Evolutionary conservation across 306 rosid species (phyloP), one percentile per base, ranked within the genome.

Genomic region (Herpetospermum pedunculosum): DNA sequence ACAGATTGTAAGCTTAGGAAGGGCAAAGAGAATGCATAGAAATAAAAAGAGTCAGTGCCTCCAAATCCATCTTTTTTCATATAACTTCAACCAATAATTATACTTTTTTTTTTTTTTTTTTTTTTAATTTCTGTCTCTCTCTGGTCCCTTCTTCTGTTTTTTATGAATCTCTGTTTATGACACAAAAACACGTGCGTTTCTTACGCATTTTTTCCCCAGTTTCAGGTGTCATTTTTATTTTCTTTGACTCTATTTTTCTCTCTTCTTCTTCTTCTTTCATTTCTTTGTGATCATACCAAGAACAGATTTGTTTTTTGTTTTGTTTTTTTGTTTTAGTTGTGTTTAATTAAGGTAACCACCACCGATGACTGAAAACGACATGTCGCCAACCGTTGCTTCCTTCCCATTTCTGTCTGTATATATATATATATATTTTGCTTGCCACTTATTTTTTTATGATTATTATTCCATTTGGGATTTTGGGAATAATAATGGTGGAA

Each of bases 321-420:
- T 3, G 6, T 9, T 82, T 81, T 83, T 83, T 80, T 70, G 76
- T 81, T 76, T 72, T 80, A 75, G 79, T 82, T 76, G 79, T 35
- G 25, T 4, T 65, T 21, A 21, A 30, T 87, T 80, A 64, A 84
- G 78, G 82, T 81, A 90, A 87, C 87, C 84, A 80, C 92, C 90
- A 84, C 84, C 89, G 81, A 81, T 78, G 83, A 84, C 58, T 86
- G 98, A 91, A 89, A 94, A 82, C 79, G 97, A 94, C 93, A 55
- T 75, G 82, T 75, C 81, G 90, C 97, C 97, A 86, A 87, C 92
- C 92, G 73, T 73, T 50, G 40, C 84, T 73, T 80, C 52, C 81
- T 80, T 83, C 48, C 72, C 29, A n/a, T n/a, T 34, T 37, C 48
- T 38, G 16, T 19, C 11, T 82, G 78, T 73, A 70, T 72, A 9